A percentile compares a stretch with the other conserved stretches of the same genome.
These are phyloP conservation scores for Coemansia sp. DNA, from an alignment of 192 early-diverging fungal genomes.

Conservation along the genomic window DNA sequence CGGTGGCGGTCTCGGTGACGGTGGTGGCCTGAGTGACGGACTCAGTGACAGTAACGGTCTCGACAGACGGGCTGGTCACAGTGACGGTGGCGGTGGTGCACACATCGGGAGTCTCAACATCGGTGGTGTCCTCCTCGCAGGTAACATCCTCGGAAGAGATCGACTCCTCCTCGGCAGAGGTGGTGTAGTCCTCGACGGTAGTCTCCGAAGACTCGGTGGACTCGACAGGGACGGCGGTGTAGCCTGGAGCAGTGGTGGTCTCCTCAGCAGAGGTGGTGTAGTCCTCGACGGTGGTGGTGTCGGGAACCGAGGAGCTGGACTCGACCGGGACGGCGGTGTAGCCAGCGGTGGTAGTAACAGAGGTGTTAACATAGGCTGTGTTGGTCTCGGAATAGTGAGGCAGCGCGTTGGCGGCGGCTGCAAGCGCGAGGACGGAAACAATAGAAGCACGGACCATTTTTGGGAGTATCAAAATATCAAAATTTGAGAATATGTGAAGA, in stretches of 20 bases:
- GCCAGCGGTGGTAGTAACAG: conserved; percentile 10
- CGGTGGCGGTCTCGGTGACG: conserved; percentile 26
- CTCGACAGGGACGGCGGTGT: conserved; percentile 1
- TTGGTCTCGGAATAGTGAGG: conserved; percentile 41
- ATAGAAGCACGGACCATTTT: conserved; percentile 46
- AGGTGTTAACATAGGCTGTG: conserved; percentile 33
- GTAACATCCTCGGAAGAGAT: conserved; percentile 10
- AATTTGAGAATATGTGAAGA: too few species aligned
- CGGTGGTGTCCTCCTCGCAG: conserved; percentile 13
- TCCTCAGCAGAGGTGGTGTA: conserved; percentile 9
- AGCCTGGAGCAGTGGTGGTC: conserved; percentile 6
- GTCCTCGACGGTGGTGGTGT: conserved; percentile 6
- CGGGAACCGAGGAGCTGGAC: conserved; percentile 18
- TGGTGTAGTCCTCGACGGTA: conserved; percentile 9
- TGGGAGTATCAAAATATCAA: conserved; percentile 17
- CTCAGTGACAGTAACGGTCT: conserved; percentile 35
- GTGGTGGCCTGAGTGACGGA: conserved; percentile 28
- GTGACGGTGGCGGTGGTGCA: conserved; percentile 42
- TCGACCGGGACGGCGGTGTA: conserved; percentile 14
- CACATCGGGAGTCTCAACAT: conserved; percentile 13
- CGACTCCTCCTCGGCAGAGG: conserved; percentile 12
- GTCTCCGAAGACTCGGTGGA: conserved; percentile 10
- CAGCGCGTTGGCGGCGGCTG: conserved; percentile 40
- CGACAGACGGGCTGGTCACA: conserved; percentile 18
- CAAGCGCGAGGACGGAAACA: conserved; percentile 45